These are phyloP conservation scores for Wickerhamiella azymoides DNA, from an alignment of 805 yeast genomes.

Conservation along the genomic window DNA sequence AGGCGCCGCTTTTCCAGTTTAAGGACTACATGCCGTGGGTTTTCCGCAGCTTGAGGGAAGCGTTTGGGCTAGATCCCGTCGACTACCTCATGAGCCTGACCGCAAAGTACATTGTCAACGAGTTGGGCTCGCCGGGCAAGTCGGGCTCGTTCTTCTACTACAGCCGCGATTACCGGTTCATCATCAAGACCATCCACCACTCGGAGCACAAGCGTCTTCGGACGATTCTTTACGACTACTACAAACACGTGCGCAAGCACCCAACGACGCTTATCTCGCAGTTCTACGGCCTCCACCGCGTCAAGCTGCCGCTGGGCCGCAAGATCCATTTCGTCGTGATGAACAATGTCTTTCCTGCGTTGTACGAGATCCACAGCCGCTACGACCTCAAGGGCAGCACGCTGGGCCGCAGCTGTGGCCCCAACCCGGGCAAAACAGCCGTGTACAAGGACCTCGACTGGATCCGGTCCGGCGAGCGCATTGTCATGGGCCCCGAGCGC, in stretches of 20 bases:
- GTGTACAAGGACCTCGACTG: slow-evolving; percentile 84
- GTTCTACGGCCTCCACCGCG: slow-evolving; percentile 88
- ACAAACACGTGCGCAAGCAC: slow-evolving; percentile 62
- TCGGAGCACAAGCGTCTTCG: slow-evolving; percentile 79
- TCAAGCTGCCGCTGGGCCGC: slow-evolving; percentile 70
- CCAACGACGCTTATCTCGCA: slow-evolving; percentile 90
- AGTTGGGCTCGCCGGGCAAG: slow-evolving; percentile 90
- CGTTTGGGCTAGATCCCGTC: slow-evolving; percentile 87
- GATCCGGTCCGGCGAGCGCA: slow-evolving; percentile 48
- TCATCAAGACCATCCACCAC: slow-evolving; percentile 90
- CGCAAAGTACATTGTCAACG: slow-evolving; percentile 81
- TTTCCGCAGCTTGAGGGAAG: slow-evolving; percentile 64
- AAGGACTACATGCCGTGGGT: slow-evolving; percentile 94
- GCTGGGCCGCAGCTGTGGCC: slow-evolving; percentile 43
- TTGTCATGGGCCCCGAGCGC: slow-evolving; percentile 67
- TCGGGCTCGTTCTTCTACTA: slow-evolving; percentile 94
- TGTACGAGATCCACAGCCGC: slow-evolving; percentile 67
- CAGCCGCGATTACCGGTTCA: slow-evolving; percentile 83
- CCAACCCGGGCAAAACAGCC: slow-evolving; percentile 19
- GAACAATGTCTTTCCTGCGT: slow-evolving; percentile 95
- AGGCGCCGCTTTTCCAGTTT: slow-evolving; percentile 89
- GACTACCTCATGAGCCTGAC: slow-evolving; percentile 88
- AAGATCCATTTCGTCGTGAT: slow-evolving; percentile 88
- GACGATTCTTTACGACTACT: slow-evolving; percentile 57
- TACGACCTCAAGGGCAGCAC: slow-evolving; percentile 92